phyloP scores from a whole-genome alignment of 106 monocot species.

The Dendrobium chrysotoxum region DNA sequence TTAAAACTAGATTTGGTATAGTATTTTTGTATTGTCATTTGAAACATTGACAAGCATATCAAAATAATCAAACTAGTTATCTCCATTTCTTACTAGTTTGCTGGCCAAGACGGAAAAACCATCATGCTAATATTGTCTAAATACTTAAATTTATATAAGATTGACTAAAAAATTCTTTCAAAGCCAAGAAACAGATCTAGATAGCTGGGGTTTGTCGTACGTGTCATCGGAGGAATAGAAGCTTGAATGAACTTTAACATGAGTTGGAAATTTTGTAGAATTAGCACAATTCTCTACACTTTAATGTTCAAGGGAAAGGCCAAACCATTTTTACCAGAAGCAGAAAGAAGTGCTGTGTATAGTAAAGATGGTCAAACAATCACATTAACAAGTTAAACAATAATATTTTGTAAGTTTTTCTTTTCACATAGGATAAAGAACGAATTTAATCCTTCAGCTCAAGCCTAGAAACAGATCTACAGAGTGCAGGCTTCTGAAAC shows the following conservation, averaged over 20 bases:
- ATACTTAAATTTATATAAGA: not conserved
- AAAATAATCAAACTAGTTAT: not conserved
- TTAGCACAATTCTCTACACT: not conserved
- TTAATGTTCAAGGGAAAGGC: not conserved
- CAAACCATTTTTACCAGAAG: not conserved
- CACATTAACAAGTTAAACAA: not conserved
- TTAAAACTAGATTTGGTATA: not conserved
- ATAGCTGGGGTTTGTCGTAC: not conserved
- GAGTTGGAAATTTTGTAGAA: not conserved
- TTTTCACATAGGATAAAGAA: not conserved
- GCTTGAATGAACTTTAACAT: not conserved
- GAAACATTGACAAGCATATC: not conserved
- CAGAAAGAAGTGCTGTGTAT: not conserved
- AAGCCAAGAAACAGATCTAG: not conserved
- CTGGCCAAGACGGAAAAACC: not conserved
- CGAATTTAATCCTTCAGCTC: not conserved
- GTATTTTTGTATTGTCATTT: not conserved
- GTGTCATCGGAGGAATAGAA: not conserved
- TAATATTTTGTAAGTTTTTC: not conserved
- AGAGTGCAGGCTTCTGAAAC: not conserved
- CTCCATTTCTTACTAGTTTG: not conserved
- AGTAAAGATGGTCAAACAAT: not conserved
- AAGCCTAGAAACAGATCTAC: not conserved
- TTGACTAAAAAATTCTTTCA: not conserved
- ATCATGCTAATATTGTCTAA: not conserved